phyloP scores from a whole-genome alignment of 2,329 filamentous ascomycete genomes.

The Penicillium sp. region DNA sequence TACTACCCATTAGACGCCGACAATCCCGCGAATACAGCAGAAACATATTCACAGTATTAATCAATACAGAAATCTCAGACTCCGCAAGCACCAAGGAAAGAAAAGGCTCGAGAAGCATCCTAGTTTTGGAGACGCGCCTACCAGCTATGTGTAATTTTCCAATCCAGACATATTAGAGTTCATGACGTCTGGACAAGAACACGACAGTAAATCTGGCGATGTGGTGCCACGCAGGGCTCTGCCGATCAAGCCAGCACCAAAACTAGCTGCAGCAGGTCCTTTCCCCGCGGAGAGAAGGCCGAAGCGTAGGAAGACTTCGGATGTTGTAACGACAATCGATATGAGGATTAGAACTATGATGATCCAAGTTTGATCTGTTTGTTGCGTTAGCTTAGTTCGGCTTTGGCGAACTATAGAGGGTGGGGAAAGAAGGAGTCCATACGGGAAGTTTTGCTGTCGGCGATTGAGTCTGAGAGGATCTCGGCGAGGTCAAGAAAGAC shows the following conservation, averaged over 20 bases:
- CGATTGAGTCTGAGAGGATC: conserved; percentile 89
- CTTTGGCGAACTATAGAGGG: conserved; percentile 23
- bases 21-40: neutral
- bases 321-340: conserved; percentile 87
- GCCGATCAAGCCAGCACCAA: conserved; percentile 24
- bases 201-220: neutral
- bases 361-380: conserved; percentile 85
- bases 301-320: conserved; percentile 87
- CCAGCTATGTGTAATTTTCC: neutral
- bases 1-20: neutral
- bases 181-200: conserved; percentile 9
- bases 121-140: too few relatives aligned
- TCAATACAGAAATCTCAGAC: neutral
- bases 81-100: too few relatives aligned
- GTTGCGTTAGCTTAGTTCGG: conserved; percentile 9
- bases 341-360: conserved; percentile 92
- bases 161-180: conserved; percentile 9
- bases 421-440: conserved; percentile 27
- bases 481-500: conserved; percentile 97
- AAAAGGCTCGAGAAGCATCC: too few relatives aligned
- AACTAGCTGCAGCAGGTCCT: conserved; percentile 23
- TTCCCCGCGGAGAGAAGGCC: conserved; percentile 63
- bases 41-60: neutral
- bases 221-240: conserved; percentile 17
- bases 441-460: conserved; percentile 91